These are phyloP conservation scores for Fusarium illudens DNA, from an alignment of 2,329 filamentous ascomycete species.

Conservation along the genomic window DNA sequence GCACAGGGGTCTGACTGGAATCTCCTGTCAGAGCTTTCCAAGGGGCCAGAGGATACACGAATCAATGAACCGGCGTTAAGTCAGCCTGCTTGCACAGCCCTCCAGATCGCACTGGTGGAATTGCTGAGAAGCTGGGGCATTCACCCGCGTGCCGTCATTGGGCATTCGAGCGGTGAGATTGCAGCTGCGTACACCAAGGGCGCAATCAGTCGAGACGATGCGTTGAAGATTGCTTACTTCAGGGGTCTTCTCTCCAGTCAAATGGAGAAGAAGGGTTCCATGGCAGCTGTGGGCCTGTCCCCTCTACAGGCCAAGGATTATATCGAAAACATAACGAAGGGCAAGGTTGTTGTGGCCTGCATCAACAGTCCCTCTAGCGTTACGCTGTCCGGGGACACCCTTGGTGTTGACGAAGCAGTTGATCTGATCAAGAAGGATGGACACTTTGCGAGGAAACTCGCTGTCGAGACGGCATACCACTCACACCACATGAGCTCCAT, in stretches of 20 bases:
- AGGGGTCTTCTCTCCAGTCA: conserved; percentile 47
- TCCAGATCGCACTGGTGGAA: conserved; percentile 56
- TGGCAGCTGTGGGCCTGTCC: conserved; percentile 38
- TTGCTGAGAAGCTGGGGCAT: conserved; percentile 53
- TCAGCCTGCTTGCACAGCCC: conserved; percentile 52
- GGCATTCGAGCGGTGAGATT: conserved; percentile 58
- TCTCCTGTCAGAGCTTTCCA: not conserved
- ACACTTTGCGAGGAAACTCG: conserved; percentile 54
- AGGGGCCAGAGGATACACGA: not conserved
- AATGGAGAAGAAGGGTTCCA: conserved; percentile 47
- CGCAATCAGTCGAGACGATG: conserved; percentile 52
- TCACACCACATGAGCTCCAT: conserved; percentile 59
- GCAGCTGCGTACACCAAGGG: conserved; percentile 55
- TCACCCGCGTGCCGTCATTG: conserved; percentile 47
- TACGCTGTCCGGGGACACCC: conserved; percentile 57
- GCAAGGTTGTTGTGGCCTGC: conserved; percentile 47
- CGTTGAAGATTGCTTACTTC: conserved; percentile 58
- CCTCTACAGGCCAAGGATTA: not conserved
- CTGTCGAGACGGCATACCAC: conserved; percentile 59
- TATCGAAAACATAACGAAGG: not conserved
- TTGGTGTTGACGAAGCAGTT: conserved; percentile 51
- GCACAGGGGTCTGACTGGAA: conserved; percentile 40
- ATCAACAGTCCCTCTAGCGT: conserved; percentile 59
- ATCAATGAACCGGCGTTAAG: conserved; percentile 16
- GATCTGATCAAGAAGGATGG: conserved; percentile 47